Evolutionary conservation across 2,329 filamentous ascomycete genomes (phyloP), one percentile per base, ranked within the genome.

Genomic region (Colletotrichum eleusines): DNA sequence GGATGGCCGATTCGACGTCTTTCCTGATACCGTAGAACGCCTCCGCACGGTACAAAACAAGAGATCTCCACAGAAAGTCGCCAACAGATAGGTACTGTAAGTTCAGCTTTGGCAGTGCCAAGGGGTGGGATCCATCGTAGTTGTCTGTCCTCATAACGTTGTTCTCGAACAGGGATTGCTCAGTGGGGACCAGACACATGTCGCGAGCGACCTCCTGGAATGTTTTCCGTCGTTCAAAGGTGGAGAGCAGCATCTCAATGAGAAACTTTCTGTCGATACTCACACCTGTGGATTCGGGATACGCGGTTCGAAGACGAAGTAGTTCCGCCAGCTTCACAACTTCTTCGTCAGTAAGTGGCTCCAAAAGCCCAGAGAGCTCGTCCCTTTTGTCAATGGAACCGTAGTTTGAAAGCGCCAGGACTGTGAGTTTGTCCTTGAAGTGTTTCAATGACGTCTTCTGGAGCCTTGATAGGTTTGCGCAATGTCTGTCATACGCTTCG

Each of bases 51-150:
- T 97, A 96, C 11, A 99, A 84, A 18, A 97, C 87, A 76, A 98
- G 91, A 0, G 95, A 94, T 73, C 97, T 89, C 94, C 95, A 99
- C n/a, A 99, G 83, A 76, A 99, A 99, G 80, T 99, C 96, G 3
- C 94, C 94, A 61, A 97, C 90, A 3, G 95, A 97, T 18, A 99
- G 86, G 80, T 99, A 99, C 78, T 99, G 96, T 35, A 99, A 84
- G 76, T 98, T 99, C 55, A 98, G 83, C 79, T 99, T 99, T 3
- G 96, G 96, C 53, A 99, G 90, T 3, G 96, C 94, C 69, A 99
- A 85, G 6, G 96, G 95, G 58, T 89, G 89, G 31, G 94, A 94
- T 33, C 95, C 95, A 79, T 97, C 92, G 76, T 98, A 98, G 9
- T 86, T 87, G 76, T 98, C 95, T 67, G 95, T 95, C 69, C 94